phyloP scores from a whole-genome alignment of 2,329 filamentous ascomycete genomes.

The Nigrospora oryzae region DNA sequence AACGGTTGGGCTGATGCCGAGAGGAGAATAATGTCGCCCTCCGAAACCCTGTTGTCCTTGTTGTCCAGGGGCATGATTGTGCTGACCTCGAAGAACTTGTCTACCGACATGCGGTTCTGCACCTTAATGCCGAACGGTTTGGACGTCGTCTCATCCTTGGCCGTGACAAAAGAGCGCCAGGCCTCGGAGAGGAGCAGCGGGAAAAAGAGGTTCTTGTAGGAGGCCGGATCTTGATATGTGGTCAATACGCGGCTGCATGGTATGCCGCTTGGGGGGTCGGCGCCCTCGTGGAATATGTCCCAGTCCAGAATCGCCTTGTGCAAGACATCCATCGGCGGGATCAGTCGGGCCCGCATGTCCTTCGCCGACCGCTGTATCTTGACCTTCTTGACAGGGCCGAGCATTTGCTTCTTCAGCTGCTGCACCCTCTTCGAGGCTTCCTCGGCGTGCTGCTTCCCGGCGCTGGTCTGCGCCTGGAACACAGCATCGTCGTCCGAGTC shows the following conservation, averaged over 20 bases:
- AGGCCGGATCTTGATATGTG: slow-evolving; percentile 64
- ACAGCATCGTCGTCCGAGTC: slow-evolving; percentile 54
- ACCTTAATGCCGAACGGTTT: slow-evolving; percentile 84
- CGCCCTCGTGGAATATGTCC: slow-evolving; percentile 88
- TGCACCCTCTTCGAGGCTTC: slow-evolving; percentile 36
- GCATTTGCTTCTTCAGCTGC: slow-evolving; percentile 45
- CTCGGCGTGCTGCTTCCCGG: slow-evolving; percentile 38
- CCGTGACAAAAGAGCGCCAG: slow-evolving; percentile 87
- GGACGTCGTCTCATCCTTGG: slow-evolving; percentile 75
- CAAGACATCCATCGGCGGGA: slow-evolving; percentile 77
- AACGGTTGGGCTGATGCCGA: slow-evolving; percentile 67
- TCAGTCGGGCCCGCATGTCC: slow-evolving; percentile 87
- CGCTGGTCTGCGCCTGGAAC: slow-evolving; percentile 37
- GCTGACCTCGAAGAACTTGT: slow-evolving; percentile 87
- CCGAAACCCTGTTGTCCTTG: slow-evolving; percentile 63
- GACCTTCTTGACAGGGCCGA: slow-evolving; percentile 74
- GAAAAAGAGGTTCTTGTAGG: slow-evolving; percentile 86
- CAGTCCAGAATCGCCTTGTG: slow-evolving; percentile 84
- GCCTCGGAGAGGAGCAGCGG: slow-evolving; percentile 87
- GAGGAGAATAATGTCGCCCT: slow-evolving; percentile 84
- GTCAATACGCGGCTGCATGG: slow-evolving; percentile 70
- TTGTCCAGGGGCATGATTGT: slow-evolving; percentile 66
- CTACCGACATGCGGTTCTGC: slow-evolving; percentile 78
- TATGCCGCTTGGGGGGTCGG: slow-evolving; percentile 71
- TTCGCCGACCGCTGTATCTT: slow-evolving; percentile 76